A percentile compares a stretch with the other conserved stretches of the same genome.
phyloP scores from a whole-genome alignment of 192 early-diverging fungal genomes.

The Spizellomyces punctatus region DNA sequence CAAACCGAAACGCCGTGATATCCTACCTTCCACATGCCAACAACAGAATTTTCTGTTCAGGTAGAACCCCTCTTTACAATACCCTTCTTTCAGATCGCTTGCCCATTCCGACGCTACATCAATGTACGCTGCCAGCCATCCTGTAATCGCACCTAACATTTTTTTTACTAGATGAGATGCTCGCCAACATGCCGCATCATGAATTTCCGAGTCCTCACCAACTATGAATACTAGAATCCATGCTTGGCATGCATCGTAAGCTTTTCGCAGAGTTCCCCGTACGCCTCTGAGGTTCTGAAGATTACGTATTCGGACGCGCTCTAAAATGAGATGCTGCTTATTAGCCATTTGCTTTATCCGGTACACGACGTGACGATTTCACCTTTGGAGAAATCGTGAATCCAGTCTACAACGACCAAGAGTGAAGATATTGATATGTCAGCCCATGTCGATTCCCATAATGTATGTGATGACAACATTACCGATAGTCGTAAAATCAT shows the following conservation, averaged over 20 bases:
- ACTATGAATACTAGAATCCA: slow-evolving; percentile 52
- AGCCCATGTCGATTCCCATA: background rate
- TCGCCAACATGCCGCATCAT: too few species aligned
- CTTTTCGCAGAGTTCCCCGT: background rate
- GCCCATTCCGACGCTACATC: slow-evolving; percentile 50
- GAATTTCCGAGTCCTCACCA: slow-evolving; percentile 13
- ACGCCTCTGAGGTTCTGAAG: slow-evolving; percentile 20
- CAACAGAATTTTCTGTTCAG: slow-evolving; percentile 55
- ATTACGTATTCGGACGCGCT: slow-evolving; percentile 28
- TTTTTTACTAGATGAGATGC: background rate
- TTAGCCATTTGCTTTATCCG: background rate
- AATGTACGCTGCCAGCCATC: slow-evolving; percentile 51
- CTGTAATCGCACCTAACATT: slow-evolving; percentile 38
- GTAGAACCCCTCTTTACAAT: slow-evolving; percentile 52
- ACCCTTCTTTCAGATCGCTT: slow-evolving; percentile 49
- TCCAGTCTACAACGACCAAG: slow-evolving; percentile 65
- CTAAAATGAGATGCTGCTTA: background rate
- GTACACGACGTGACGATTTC: slow-evolving; percentile 43
- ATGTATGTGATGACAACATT: background rate
- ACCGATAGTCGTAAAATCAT: slow-evolving; percentile 65
- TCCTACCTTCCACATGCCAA: slow-evolving; percentile 41
- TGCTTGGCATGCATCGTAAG: slow-evolving; percentile 38
- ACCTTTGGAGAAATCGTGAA: slow-evolving; percentile 87
- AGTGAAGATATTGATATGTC: background rate
- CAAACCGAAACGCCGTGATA: background rate